A percentile compares a stretch with the other conserved stretches of the same genome.
Evolutionary conservation across 2,329 filamentous ascomycete species (phyloP).

Genomic region (Claviceps cyperi): DNA sequence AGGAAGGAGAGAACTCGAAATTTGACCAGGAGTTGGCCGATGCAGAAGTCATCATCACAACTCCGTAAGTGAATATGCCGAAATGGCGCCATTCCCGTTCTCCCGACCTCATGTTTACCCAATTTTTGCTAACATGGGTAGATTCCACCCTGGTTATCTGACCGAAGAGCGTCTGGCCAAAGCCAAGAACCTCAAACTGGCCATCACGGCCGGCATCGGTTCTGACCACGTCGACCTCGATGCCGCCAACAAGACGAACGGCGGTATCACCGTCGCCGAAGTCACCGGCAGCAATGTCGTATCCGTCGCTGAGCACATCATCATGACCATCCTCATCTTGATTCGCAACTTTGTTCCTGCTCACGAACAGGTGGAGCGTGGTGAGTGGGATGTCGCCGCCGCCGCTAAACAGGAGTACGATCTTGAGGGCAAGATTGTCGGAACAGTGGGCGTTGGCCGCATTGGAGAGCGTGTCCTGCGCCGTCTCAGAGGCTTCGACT

Average conservation of each 20-base stretch:
- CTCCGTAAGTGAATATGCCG: slow-evolving; percentile 46
- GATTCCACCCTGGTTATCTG: slow-evolving; percentile 97
- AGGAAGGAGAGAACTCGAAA: slow-evolving; percentile 82
- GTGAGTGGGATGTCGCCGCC: slow-evolving; percentile 90
- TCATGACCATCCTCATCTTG: slow-evolving; percentile 95
- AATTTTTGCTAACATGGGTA: slow-evolving; percentile 19
- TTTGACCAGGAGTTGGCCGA: slow-evolving; percentile 95
- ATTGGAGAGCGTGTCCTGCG: slow-evolving; percentile 97
- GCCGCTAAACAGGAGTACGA: slow-evolving; percentile 98
- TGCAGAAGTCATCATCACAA: slow-evolving; percentile 97
- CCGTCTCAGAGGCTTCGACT: slow-evolving; percentile 93
- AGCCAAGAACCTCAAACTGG: slow-evolving; percentile 98
- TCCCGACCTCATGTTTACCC: not conserved
- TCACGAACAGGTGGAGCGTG: slow-evolving; percentile 78
- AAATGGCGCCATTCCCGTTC: no score
- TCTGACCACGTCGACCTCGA: slow-evolving; percentile 97
- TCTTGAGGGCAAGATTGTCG: slow-evolving; percentile 92
- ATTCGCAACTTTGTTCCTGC: slow-evolving; percentile 98
- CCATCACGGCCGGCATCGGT: slow-evolving; percentile 92
- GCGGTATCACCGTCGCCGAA: slow-evolving; percentile 91
- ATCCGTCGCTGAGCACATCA: slow-evolving; percentile 94
- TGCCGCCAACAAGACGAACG: slow-evolving; percentile 96
- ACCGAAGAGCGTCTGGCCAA: slow-evolving; percentile 91
- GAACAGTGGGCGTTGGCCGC: slow-evolving; percentile 91
- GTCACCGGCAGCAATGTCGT: slow-evolving; percentile 98